Conservation (phyloP, 805 yeast species). For the Hanseniaspora singularis region DNA sequence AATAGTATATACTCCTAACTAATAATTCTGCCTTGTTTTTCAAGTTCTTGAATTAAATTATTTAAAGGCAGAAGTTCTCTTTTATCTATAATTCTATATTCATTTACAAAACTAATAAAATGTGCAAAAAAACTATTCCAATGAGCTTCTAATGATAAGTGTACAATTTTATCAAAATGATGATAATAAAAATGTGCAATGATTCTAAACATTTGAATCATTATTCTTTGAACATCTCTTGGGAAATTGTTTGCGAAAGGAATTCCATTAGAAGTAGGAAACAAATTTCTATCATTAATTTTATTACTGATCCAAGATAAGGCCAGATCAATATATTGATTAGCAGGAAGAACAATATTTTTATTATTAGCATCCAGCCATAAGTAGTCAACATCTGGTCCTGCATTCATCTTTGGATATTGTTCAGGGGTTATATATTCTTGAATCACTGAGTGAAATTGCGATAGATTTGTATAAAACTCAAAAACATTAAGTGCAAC, state of each 20-base stretch:
- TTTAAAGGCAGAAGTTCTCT: conserved; percentile 68
- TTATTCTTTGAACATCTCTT: conserved; percentile 74
- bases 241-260: conserved; percentile 82
- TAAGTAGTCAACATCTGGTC: conserved; percentile 76
- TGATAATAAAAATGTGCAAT: conserved; percentile 92
- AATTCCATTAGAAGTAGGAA: conserved; percentile 80
- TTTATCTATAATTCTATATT: conserved; percentile 68
- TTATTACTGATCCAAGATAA: conserved; percentile 81
- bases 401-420: conserved; percentile 92
- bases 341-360: conserved; percentile 77
- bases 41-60: conserved; percentile 67
- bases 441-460: conserved; percentile 78
- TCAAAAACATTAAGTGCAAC: conserved; percentile 85
- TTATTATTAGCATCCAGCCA: conserved; percentile 81
- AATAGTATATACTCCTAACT: too few relatives aligned
- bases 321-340: conserved; percentile 84
- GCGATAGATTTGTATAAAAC: conserved; percentile 70
- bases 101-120: conserved; percentile 74
- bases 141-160: conserved; percentile 85
- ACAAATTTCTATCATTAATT: conserved; percentile 75
- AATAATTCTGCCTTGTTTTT: conserved; percentile 72
- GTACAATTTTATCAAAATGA: conserved; percentile 89
- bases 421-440: conserved; percentile 85
- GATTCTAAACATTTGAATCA: conserved; percentile 84
- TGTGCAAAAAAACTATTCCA: conserved; percentile 97